Evolutionary conservation across 176 grass and related monocot genomes (phyloP), one percentile per base, ranked within the genome.

Genomic region (Tuctoria greenei): DNA sequence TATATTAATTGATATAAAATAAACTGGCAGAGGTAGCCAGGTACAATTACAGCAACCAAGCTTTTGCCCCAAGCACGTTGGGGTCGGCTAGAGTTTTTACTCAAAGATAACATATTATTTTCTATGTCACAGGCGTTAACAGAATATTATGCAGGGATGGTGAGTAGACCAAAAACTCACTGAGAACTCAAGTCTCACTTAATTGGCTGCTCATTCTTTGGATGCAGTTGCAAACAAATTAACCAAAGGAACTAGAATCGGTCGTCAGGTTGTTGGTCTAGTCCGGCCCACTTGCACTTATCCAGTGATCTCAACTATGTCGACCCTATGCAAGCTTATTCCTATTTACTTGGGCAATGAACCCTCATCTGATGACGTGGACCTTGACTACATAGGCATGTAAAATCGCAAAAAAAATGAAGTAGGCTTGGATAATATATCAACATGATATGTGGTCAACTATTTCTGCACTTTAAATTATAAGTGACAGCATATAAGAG

Each of bases 401-500:
- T 1, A 40, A 1, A 28, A 69, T 61, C 65, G 64, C 37, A 58
- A 38, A 77, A 20, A 41, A n/a, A 23, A 35, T 15, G 14, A 75
- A 64, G 50, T 49, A 26, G 6, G 72, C 20, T 49, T 35, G 42
- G 13, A 72, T 57, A 66, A 79, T 44, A 61, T 41, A 77, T 52
- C 67, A 65, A 10, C 7, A 66, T 5, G 57, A 73, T 85, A 66
- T 63, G 57, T 43, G 37, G 47, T 56, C 74, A 72, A 70, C 71
- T 8, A 64, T 72, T 66, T 57, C 67, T 65, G 45, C 67, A 7
- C 74, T 46, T 71, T 28, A 77, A 43, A 83, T 79, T 55, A 63
- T 38, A 84, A 31, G 10, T 75, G 54, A 40, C 44, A 42, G 3
- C 8, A 9, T 39, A 23, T 40, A 83, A 64, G 37, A 10, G 4